Base-by-base conservation (phyloP, 129 eudicot genomes). In the Artemisia annua region DNA sequence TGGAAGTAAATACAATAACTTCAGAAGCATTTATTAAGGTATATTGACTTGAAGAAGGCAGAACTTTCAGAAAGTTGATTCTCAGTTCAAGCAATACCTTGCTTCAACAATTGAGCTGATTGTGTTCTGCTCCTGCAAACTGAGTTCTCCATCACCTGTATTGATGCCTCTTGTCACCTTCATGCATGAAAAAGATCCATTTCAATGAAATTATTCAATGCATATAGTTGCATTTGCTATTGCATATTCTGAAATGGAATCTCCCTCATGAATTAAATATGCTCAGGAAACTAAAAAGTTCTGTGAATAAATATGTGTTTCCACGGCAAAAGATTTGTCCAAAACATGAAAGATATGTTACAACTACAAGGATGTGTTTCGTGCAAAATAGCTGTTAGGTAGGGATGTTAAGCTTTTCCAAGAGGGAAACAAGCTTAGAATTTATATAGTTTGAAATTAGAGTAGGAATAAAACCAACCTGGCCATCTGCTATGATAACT, bases 401-500 rank as follows among this genome's bases (percentile, higher is more conserved):
- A 66, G 11, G 57, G 16, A 22, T 60, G 12, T 4, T 35, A 60
- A 60, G 44, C 14, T 60, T 16, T 66, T 14, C n/a, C 9, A 13
- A 15, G 46, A 9, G 46, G 58, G 72, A 17, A 48, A 24, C 39
- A 22, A 14, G 3, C 46, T 67, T 22, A 3, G 1, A 67, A 48
- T 39, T 4, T 18, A 32, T 53, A 18, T 28, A 65, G 51, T 60
- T 6, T 24, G 66, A 48, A 10, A 26, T 39, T 46, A 59, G 60
- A 71, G 83, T 51, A 43, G 78, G 50, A 67, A 66, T 4, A 53
- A 63, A 65, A 59, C 69, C 1, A 22, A 89, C 96, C 90, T 84
- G 96, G 73, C 96, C 96, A 63, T 89, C 92, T 50, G 96, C 96
- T 62, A 89, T 78, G 59, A 89, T 89, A 51, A 89, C 91, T 67